phyloP scores from a whole-genome alignment of 2,329 filamentous ascomycete genomes.

The Penicillium aurantiogriseum region DNA sequence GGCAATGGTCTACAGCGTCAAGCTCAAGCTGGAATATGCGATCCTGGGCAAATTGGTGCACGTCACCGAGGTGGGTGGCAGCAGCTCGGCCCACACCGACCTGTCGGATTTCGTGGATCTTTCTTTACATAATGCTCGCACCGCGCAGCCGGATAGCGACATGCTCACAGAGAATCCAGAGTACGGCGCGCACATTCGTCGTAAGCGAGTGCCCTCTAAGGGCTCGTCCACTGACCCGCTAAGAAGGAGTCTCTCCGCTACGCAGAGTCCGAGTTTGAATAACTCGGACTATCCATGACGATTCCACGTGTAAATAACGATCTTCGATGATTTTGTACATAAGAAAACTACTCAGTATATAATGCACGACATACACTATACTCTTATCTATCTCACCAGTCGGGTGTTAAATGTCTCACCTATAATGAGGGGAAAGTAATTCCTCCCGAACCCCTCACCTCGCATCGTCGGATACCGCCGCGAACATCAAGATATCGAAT shows the following conservation, averaged over 20 bases:
- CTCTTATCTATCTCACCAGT: background rate
- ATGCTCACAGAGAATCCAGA: conserved; percentile 6
- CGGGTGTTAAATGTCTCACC: background rate
- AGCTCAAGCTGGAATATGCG: conserved; percentile 50
- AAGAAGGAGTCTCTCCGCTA: conserved; percentile 5
- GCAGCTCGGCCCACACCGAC: conserved; percentile 20
- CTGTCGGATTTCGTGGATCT: conserved; percentile 28
- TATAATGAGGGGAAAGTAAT: conserved; percentile 6
- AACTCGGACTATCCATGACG: conserved; percentile 7
- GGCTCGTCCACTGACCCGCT: conserved; percentile 13
- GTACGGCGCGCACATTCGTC: background rate
- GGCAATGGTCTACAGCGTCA: conserved; percentile 47
- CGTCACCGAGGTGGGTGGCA: conserved; percentile 18
- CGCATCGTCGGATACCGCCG: conserved; percentile 20
- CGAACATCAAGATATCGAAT: background rate
- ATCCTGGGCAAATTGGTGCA: conserved; percentile 44
- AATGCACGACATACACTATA: conserved; percentile 3
- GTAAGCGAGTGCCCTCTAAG: conserved; percentile 11
- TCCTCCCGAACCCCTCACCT: conserved; percentile 7
- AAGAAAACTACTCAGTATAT: conserved; percentile 4
- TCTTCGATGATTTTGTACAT: background rate
- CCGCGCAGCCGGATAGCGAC: conserved; percentile 14
- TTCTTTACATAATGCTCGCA: conserved; percentile 12
- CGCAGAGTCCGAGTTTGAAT: conserved; percentile 6
- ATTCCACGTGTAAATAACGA: conserved; percentile 12